Conservation (phyloP, 768 basidiomycete species). For the Russula olivacea region DNA sequence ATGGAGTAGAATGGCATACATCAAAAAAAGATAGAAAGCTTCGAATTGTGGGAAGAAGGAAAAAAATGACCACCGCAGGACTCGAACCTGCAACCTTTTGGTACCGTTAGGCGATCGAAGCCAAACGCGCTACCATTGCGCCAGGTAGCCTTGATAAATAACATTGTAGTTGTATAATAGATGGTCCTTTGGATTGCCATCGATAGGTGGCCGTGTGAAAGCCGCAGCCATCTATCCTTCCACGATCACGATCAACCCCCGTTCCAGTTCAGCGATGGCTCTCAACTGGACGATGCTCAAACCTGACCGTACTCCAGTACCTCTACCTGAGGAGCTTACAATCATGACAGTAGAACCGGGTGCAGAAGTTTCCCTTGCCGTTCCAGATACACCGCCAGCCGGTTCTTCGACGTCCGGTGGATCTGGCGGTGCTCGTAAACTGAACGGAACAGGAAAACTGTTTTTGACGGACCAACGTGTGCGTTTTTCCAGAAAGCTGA, state of each 20-base stretch:
- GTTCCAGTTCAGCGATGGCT: constrained; percentile 37
- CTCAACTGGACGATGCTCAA: constrained; percentile 74
- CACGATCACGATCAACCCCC: neutral
- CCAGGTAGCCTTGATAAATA: constrained; percentile 43
- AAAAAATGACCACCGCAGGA: constrained; percentile 62
- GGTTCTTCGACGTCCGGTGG: constrained; percentile 43
- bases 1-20: neutral
- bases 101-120: constrained; percentile 72
- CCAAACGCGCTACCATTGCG: constrained; percentile 96
- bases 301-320: constrained; percentile 51
- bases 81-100: constrained; percentile 97
- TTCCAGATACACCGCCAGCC: constrained; percentile 50
- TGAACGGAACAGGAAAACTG: constrained; percentile 53
- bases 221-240: neutral
- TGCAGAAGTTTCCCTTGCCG: constrained; percentile 50
- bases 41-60: no score
- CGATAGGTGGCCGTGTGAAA: neutral
- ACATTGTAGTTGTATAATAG: neutral
- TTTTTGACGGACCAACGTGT: constrained; percentile 73
- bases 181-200: neutral
- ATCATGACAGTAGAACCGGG: constrained; percentile 52
- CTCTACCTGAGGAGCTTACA: constrained; percentile 55
- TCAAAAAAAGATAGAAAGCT: neutral
- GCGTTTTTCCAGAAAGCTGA: constrained; percentile 28
- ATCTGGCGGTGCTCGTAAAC: constrained; percentile 49